phyloP scores from a whole-genome alignment of 768 basidiomycete genomes.

The Kwoniella sp. region DNA sequence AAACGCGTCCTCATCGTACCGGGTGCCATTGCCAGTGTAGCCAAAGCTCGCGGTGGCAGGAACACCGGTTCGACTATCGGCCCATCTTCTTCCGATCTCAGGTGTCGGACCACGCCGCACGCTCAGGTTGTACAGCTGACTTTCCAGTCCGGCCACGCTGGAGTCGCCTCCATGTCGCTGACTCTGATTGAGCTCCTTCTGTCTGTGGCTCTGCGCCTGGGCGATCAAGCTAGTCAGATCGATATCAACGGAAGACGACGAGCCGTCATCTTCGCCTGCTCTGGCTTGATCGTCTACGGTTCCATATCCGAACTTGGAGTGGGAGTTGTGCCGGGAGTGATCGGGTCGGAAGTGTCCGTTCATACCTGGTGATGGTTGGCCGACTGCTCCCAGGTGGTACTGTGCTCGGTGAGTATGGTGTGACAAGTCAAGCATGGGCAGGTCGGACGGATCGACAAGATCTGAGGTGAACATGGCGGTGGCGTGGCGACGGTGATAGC shows the following conservation, averaged over 20 bases:
- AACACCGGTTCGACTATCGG: too few relatives aligned
- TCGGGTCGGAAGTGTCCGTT: too few relatives aligned
- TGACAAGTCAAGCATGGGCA: not conserved
- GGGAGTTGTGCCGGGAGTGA: too few relatives aligned
- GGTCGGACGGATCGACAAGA: not conserved
- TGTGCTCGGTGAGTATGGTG: not conserved
- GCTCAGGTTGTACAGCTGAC: not conserved
- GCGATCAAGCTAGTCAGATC: slow-evolving; percentile 7
- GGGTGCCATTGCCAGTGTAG: too few relatives aligned
- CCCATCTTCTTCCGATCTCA: too few relatives aligned
- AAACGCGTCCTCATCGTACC: too few relatives aligned
- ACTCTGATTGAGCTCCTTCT: too few relatives aligned
- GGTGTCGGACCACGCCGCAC: not conserved
- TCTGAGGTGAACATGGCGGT: not conserved
- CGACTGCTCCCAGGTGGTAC: slow-evolving; percentile 2
- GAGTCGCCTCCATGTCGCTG: too few relatives aligned
- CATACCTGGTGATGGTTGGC: not conserved
- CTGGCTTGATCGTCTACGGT: too few relatives aligned
- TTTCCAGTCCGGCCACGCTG: not conserved
- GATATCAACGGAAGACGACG: not conserved
- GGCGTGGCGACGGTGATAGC: not conserved
- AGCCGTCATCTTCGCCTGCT: not conserved
- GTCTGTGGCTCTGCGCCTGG: slow-evolving; percentile 7
- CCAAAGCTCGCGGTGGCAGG: too few relatives aligned
- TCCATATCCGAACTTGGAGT: too few relatives aligned